Base-by-base conservation (phyloP, 495 filamentous ascomycete genomes). In the Wilcoxina mikolae region DNA sequence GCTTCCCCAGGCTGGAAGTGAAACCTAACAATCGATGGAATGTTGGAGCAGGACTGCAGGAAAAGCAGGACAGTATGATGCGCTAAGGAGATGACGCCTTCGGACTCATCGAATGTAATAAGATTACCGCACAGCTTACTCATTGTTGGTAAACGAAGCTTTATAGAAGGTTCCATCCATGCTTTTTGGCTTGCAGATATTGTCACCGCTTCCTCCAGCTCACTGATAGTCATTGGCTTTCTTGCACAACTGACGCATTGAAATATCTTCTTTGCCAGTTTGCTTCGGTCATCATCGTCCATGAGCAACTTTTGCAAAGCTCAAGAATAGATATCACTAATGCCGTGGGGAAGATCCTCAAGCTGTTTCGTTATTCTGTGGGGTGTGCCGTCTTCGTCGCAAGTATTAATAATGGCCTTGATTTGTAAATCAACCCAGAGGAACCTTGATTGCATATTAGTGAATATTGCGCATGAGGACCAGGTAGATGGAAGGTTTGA, bases 41-140 rank as follows among this genome's bases (percentile, higher is more conserved):
- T 35, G 5, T 5, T 7, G 31, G 31, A 5, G 15, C 31, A 35
- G 7, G 31, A 7, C 31, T 35, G 31, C 2, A 73, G 56, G 55
- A 68, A 72, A 51, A 71, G 67, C 45, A 70, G 66, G 31, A 72
- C 68, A 18, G 70, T 70, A 48, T 60, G 68, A 55, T 73, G 71
- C 17, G 69, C 70, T n/a, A 73, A 55, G 41, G 42, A 47, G 27
- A 71, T 28, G 3, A 28, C 41, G 17, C 42, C 23, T 24, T 51
- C 42, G 33, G 35, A 35, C 4, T 47, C 22, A 4, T 55, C 26
- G 15, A 43, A 50, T 24, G 25, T 57, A 4, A 63, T 28, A 10
- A 63, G 24, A 43, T 62, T 52, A 1, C 48, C 42, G 11, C 50
- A 55, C 15, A 35, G 31, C 31, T 35, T 35, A 15, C 31, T 35